Evolutionary conservation across 306 rosid species (phyloP).

Genomic region (Sindora glabra): DNA sequence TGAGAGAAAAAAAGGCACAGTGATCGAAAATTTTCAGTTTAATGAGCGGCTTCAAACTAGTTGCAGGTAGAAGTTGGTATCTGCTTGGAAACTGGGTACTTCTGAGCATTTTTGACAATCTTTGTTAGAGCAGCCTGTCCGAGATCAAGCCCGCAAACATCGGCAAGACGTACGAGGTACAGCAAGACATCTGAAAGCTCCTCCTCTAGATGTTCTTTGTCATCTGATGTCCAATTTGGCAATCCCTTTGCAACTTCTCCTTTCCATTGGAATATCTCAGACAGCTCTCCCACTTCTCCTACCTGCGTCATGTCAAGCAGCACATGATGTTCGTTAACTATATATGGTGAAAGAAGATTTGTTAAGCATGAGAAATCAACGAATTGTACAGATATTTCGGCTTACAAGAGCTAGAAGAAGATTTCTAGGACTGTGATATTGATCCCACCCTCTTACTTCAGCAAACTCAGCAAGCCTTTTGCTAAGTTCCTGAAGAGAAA

Average conservation of each 20-base stretch:
- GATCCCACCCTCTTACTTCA: conserved; percentile 71
- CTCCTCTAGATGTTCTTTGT: conserved; percentile 67
- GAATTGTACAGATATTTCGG: no score
- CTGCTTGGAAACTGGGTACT: conserved; percentile 42
- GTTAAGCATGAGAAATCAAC: neutral
- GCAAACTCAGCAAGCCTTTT: conserved; percentile 65
- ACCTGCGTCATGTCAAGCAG: conserved; percentile 33
- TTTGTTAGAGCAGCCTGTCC: conserved; percentile 70
- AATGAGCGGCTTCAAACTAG: no score
- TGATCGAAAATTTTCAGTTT: no score
- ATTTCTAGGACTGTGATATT: conserved; percentile 75
- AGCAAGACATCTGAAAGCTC: conserved; percentile 77
- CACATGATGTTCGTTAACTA: no score
- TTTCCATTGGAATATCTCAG: conserved; percentile 79
- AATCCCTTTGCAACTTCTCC: conserved; percentile 80
- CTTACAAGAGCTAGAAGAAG: conserved; percentile 73
- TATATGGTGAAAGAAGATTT: neutral
- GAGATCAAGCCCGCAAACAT: conserved; percentile 70
- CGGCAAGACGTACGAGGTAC: conserved; percentile 61
- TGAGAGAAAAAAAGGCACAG: no score
- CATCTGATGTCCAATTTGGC: conserved; percentile 66
- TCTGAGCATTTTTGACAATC: conserved; percentile 57
- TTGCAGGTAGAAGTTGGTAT: conserved; percentile 22
- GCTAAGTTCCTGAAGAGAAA: conserved; percentile 67
- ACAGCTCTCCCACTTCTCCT: conserved; percentile 75